Conservation (phyloP, 352 stramenopile genomes). For the Saprolegnia diclina region DNA sequence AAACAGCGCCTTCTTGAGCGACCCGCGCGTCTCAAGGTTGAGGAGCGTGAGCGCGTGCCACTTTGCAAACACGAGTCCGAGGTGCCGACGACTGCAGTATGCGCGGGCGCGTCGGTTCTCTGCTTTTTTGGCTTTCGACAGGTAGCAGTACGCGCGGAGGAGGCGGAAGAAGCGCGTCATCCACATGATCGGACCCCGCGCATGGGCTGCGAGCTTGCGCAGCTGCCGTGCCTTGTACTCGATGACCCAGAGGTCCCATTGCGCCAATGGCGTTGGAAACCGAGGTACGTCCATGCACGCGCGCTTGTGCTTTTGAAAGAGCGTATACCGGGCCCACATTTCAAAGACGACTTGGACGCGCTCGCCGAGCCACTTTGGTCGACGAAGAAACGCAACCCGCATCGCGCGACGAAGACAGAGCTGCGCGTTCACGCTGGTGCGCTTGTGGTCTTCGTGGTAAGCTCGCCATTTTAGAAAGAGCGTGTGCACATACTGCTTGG, state of each 20-base stretch:
- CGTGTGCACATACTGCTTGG: conserved; percentile 62
- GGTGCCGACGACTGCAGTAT: conserved; percentile 2
- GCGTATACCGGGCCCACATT: conserved; percentile 56
- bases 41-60: conserved; percentile 5
- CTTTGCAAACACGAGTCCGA: conserved; percentile 8
- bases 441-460: conserved; percentile 40
- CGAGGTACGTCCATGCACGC: conserved; percentile 41
- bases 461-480: conserved; percentile 60
- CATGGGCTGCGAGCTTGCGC: conserved; percentile 55
- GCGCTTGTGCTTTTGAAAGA: conserved; percentile 49
- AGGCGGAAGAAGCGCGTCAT: conserved; percentile 45
- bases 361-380: conserved; percentile 52
- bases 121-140: conserved; percentile 1
- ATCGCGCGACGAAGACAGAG: conserved; percentile 67
- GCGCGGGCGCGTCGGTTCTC: background rate
- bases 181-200: conserved; percentile 42
- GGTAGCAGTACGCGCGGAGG: conserved; percentile 25
- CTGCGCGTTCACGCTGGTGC: conserved; percentile 54
- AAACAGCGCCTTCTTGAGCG: conserved; percentile 21
- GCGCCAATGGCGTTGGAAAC: conserved; percentile 41
- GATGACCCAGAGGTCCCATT: conserved; percentile 70
- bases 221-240: conserved; percentile 75
- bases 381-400: conserved; percentile 48
- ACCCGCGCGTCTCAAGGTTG: conserved; percentile 17
- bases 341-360: conserved; percentile 58